Evolutionary conservation across 495 filamentous ascomycete genomes (phyloP).

Genomic region (Talaromyces adpressus): DNA sequence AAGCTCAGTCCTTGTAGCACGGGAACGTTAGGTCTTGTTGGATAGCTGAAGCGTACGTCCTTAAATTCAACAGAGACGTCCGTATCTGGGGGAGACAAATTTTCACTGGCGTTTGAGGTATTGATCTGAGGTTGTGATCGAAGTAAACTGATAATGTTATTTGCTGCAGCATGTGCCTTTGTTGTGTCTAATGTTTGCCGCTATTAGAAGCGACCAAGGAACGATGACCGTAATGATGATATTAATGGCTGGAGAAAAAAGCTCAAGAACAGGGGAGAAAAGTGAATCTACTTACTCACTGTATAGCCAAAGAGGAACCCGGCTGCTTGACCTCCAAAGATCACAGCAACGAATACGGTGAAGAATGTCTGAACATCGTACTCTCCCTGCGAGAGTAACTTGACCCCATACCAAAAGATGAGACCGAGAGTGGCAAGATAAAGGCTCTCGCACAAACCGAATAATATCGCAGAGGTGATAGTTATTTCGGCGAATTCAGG

Average conservation of each 20-base stretch:
- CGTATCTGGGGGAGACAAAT: not conserved
- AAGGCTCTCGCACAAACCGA: slow-evolving; percentile 31
- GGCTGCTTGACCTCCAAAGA: slow-evolving; percentile 49
- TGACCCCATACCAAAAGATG: slow-evolving; percentile 54
- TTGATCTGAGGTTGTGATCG: not conserved
- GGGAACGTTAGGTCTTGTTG: slow-evolving; percentile 36
- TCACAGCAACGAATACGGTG: slow-evolving; percentile 51
- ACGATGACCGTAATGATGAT: not conserved
- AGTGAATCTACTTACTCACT: not conserved
- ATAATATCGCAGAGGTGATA: slow-evolving; percentile 15
- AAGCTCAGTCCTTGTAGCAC: slow-evolving; percentile 39
- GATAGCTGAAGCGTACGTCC: slow-evolving; percentile 54
- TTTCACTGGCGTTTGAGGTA: not conserved
- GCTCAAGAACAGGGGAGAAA: not conserved
- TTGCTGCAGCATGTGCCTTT: slow-evolving; percentile 49
- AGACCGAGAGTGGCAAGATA: slow-evolving; percentile 49
- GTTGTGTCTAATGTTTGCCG: slow-evolving; percentile 37
- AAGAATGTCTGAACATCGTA: slow-evolving; percentile 48
- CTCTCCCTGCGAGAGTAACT: slow-evolving; percentile 43
- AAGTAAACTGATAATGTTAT: slow-evolving; percentile 37
- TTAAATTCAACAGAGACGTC: slow-evolving; percentile 27
- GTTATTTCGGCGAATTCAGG: slow-evolving; percentile 40
- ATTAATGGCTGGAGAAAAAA: not conserved
- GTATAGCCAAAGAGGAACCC: slow-evolving; percentile 44
- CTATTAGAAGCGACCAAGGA: not conserved